Evolutionary conservation across 169 alveolate genomes (phyloP).

Genomic region (Amoebophrya sp.): DNA sequence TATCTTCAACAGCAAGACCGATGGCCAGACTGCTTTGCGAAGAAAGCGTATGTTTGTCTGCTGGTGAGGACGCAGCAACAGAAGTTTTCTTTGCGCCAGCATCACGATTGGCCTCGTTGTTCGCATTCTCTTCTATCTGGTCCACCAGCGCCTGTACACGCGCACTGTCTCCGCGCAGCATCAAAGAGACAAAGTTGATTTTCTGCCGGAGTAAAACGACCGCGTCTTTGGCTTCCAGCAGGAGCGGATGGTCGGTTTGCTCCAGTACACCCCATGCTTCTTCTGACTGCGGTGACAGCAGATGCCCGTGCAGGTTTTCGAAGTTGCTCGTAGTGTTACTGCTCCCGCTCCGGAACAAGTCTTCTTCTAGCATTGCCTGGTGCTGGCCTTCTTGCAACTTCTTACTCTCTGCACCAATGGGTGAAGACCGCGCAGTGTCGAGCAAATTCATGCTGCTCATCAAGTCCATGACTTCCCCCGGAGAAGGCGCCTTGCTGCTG

Average conservation of each 20-base stretch:
- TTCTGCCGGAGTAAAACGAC: background rate
- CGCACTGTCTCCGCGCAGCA: background rate
- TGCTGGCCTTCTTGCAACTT: background rate
- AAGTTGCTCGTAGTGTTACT: background rate
- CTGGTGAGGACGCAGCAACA: no score
- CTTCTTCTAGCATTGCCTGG: background rate
- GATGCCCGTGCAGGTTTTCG: background rate
- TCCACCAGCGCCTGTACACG: conserved; percentile 1
- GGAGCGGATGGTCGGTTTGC: background rate
- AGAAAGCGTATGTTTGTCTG: no score
- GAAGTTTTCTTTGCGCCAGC: no score
- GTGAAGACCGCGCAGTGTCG: background rate
- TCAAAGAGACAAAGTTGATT: background rate
- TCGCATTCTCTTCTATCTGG: no score
- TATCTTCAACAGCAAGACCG: background rate
- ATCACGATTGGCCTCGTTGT: no score
- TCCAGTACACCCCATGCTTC: background rate
- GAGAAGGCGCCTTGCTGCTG: no score
- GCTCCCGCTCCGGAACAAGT: background rate
- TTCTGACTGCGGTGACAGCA: background rate
- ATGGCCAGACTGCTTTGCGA: no score
- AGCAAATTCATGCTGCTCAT: background rate
- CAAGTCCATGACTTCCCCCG: background rate
- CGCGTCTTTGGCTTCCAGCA: background rate
- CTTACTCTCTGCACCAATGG: no score